A percentile compares a stretch with the other conserved stretches of the same genome.
Conservation (phyloP, 2,329 filamentous ascomycete species). For the Fusarium proliferatum region DNA sequence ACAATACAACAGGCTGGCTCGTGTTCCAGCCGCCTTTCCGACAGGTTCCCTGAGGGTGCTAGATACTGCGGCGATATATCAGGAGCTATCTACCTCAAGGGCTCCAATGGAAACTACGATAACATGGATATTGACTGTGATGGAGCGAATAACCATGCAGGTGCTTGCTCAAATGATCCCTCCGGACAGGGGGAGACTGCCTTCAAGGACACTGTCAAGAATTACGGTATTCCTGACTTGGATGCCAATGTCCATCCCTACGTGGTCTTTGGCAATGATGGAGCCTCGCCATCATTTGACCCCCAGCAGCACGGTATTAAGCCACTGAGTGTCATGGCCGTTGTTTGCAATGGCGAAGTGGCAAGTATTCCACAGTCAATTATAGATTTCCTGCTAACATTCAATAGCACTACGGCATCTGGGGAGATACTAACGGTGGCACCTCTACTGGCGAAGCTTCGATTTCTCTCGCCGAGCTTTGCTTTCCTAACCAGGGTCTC, state of each 20-base stretch:
- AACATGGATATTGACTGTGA: no score
- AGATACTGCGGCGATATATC: no score
- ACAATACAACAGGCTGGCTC: no score
- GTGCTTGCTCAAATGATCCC: slow-evolving; percentile 41
- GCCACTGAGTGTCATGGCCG: slow-evolving; percentile 64
- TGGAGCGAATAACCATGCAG: slow-evolving; percentile 14
- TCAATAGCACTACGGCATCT: slow-evolving; percentile 59
- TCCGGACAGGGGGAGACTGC: slow-evolving; percentile 50
- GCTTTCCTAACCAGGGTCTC: slow-evolving; percentile 60
- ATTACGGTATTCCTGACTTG: slow-evolving; percentile 55
- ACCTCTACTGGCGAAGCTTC: slow-evolving; percentile 62
- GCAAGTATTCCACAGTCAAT: slow-evolving; percentile 34
- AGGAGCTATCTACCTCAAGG: no score
- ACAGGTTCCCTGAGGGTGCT: no score
- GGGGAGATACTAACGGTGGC: slow-evolving; percentile 68
- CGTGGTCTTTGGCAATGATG: slow-evolving; percentile 65
- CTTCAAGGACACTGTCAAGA: slow-evolving; percentile 53
- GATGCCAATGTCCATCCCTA: slow-evolving; percentile 64
- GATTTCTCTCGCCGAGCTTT: slow-evolving; percentile 63
- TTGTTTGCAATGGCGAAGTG: slow-evolving; percentile 63
- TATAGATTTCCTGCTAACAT: accelerated
- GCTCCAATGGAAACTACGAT: no score
- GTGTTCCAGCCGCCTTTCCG: no score
- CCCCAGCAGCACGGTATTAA: slow-evolving; percentile 56
- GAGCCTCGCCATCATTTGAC: slow-evolving; percentile 51